Evolutionary conservation across 1,284 basidiomycete species (phyloP), one percentile per base, ranked within the genome.

Genomic region (Moniliophthora roreri): DNA sequence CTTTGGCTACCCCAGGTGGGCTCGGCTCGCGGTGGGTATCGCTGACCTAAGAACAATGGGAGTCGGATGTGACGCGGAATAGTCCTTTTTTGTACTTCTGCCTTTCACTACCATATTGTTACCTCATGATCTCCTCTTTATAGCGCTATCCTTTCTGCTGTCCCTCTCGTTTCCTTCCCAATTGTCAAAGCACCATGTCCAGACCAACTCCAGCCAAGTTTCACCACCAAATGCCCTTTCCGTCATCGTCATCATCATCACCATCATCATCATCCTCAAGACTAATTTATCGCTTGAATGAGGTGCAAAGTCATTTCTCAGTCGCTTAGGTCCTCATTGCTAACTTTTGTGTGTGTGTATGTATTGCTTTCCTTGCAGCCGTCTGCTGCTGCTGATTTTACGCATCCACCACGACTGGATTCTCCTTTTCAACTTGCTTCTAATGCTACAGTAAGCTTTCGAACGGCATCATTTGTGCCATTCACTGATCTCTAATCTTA

Each of bases 401-500:
- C 46, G 13, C 18, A 35, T 38, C 21, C 37, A 11, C 45, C 44
- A 2, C 44, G 44, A 5, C 28, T 55, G 4, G 37, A 50, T 15
- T 52, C 55, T 34, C 51, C 55, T 7, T 53, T 56, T 20, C 47
- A 56, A 24, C 51, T 50, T 37, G 41, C 46, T 26, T 45, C 51
- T 10, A 26, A 37, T 46, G 28, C 36, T 16, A 48, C 39, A 18
- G 38, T 46, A 26, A 47, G 37, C n/a, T 6, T 23, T 9, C n/a
- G 20, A 36, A 28, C 34, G 23, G 46, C n/a, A 23, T 54, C 21
- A 26, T 21, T 41, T 8, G 26, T 10, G n/a, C 15, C 16, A 40
- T 23, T 3, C 21, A 10, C 40, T 15, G 7, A n/a, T 6, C 13
- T 6, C 10, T 32, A 4, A 46, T n/a, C 24, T n/a, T 10, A 15